Conservation (phyloP, 78 protist species). For the Tieghemostelium lacteum region DNA sequence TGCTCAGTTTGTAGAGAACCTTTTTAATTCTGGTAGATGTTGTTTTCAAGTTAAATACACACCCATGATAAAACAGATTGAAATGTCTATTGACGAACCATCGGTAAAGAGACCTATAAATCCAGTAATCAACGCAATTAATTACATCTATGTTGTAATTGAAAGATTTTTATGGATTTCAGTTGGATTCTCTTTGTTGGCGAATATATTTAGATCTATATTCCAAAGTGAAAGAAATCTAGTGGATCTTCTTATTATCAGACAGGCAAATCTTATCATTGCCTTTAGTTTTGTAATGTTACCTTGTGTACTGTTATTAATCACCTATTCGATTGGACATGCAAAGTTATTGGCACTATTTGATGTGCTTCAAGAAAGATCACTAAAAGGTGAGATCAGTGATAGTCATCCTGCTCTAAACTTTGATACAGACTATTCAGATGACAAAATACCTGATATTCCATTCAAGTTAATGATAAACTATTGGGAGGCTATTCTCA, state of each 20-base stretch:
- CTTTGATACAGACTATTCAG: slow-evolving; percentile 40
- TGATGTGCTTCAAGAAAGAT: slow-evolving; percentile 65
- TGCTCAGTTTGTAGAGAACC: slow-evolving; percentile 1
- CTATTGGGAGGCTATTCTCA: slow-evolving; percentile 63
- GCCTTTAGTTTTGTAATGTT: slow-evolving; percentile 66
- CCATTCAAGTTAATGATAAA: slow-evolving; percentile 56
- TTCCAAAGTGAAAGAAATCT: slow-evolving; percentile 24
- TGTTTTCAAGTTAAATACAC: slow-evolving; percentile 43
- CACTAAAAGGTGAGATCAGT: slow-evolving; percentile 53
- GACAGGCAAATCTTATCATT: slow-evolving; percentile 62
- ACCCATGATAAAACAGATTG: slow-evolving; percentile 32
- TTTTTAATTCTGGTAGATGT: slow-evolving; percentile 50
- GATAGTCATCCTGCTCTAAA: slow-evolving; percentile 68
- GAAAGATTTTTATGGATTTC: slow-evolving; percentile 63
- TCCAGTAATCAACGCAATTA: slow-evolving; percentile 68
- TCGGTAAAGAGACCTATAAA: slow-evolving; percentile 24
- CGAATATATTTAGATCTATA: slow-evolving; percentile 52
- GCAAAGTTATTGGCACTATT: slow-evolving; percentile 67
- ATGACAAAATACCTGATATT: slow-evolving; percentile 41
- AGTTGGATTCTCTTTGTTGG: slow-evolving; percentile 31
- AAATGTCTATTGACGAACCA: slow-evolving; percentile 10
- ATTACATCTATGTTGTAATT: slow-evolving; percentile 40
- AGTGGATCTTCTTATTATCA: slow-evolving; percentile 44
- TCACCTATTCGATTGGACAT: slow-evolving; percentile 63
- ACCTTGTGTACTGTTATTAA: slow-evolving; percentile 36